A percentile compares a stretch with the other conserved stretches of the same genome.
These are phyloP conservation scores for Naganishia vaughanmartiniae DNA, from an alignment of 768 basidiomycete genomes.

Conservation along the genomic window DNA sequence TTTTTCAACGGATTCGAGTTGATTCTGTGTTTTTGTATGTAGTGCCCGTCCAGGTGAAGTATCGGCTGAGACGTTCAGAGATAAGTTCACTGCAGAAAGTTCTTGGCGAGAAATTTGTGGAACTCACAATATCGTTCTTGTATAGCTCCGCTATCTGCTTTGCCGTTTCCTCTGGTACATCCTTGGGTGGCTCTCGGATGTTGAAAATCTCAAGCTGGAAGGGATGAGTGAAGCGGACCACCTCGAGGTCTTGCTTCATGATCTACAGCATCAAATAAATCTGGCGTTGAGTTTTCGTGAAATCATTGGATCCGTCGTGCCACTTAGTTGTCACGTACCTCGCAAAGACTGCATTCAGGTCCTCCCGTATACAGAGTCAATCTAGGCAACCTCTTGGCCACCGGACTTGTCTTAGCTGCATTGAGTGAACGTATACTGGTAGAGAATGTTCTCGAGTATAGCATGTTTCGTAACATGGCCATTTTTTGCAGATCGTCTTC, in stretches of 20 bases:
- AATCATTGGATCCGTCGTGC: neutral
- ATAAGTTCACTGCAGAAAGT: neutral
- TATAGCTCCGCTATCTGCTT: conserved; percentile 47
- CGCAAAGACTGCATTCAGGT: conserved; percentile 51
- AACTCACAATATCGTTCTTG: conserved; percentile 50
- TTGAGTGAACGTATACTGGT: conserved; percentile 1
- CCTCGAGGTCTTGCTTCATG: conserved; percentile 43
- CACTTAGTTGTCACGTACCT: conserved; percentile 45
- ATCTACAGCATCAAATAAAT: conserved; percentile 33
- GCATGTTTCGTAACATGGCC: conserved; percentile 10
- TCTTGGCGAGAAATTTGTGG: neutral
- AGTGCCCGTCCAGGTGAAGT: conserved; percentile 43
- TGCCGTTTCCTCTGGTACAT: conserved; percentile 38
- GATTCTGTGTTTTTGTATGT: conserved; percentile 48
- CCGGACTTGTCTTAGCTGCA: neutral
- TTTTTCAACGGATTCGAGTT: conserved; percentile 37
- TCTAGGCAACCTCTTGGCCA: conserved; percentile 32
- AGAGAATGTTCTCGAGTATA: conserved; percentile 14
- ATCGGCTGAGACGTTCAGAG: conserved; percentile 40
- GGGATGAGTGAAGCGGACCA: conserved; percentile 40
- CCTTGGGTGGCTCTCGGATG: conserved; percentile 46
- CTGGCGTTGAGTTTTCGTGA: neutral
- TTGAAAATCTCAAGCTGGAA: conserved; percentile 46
- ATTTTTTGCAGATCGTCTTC: neutral
- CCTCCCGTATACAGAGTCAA: conserved; percentile 51